Conservation (phyloP, 2,329 filamentous ascomycete species). For the Trichophyton schoenleinii region DNA sequence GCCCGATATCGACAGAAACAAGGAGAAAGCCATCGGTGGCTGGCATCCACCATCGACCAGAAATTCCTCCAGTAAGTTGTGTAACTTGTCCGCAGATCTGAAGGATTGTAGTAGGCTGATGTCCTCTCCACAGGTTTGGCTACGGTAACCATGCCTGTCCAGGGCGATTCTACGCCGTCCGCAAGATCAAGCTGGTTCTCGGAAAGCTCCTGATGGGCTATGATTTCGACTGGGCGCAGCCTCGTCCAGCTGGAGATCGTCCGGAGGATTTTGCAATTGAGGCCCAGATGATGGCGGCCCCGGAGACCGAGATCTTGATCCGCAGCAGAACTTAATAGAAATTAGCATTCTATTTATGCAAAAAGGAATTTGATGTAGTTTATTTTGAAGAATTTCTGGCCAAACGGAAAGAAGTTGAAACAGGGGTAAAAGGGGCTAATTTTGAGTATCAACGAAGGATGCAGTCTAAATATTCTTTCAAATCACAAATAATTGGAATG, state of each 20-base stretch:
- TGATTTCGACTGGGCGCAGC: conserved; percentile 15
- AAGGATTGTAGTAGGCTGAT: background rate
- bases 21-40: background rate
- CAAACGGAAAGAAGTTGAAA: no score
- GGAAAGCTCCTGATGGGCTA: conserved; percentile 19
- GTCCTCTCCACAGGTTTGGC: conserved; percentile 16
- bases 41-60: background rate
- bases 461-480: no score
- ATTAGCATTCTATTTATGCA: background rate
- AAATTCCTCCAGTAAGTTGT: background rate
- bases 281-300: background rate
- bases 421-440: no score
- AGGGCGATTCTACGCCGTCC: conserved; percentile 23
- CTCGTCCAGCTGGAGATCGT: background rate
- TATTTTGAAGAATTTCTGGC: no score
- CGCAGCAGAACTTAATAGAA: background rate
- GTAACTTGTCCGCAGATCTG: background rate
- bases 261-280: background rate
- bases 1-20: conserved; percentile 11
- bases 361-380: background rate
- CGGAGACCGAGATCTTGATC: background rate
- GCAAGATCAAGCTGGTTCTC: conserved; percentile 22
- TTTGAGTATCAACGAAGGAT: no score
- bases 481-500: no score
- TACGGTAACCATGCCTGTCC: conserved; percentile 23